phyloP scores from a whole-genome alignment of 192 early-diverging fungal species.

The Cladochytrium replicatum region DNA sequence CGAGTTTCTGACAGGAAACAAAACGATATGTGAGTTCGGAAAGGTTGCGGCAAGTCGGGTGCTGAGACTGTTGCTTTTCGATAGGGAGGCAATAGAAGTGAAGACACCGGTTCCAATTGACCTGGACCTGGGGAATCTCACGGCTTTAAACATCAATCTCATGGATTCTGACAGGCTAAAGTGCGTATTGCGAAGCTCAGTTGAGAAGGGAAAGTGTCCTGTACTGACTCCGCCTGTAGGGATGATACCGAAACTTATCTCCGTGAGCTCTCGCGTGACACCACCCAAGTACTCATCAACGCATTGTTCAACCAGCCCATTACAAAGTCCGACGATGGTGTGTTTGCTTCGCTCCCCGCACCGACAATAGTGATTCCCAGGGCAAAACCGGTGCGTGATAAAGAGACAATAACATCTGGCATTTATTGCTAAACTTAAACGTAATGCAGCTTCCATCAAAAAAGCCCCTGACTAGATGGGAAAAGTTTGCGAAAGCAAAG shows the following conservation, averaged over 20 bases:
- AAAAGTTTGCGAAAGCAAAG: constrained; percentile 95
- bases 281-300: constrained; percentile 78
- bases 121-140: constrained; percentile 77
- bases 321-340: constrained; percentile 53
- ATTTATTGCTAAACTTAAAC: neutral
- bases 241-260: constrained; percentile 11
- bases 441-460: constrained; percentile 61
- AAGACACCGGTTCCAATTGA: too few species aligned
- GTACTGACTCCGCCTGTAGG: constrained; percentile 8
- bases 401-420: neutral
- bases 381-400: constrained; percentile 62
- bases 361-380: constrained; percentile 62
- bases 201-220: neutral
- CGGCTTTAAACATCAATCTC: constrained; percentile 72
- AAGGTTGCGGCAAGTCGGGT: too few species aligned
- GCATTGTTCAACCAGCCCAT: constrained; percentile 75
- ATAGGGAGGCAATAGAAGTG: too few species aligned
- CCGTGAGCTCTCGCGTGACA: constrained; percentile 58
- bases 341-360: constrained; percentile 69
- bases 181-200: constrained; percentile 28
- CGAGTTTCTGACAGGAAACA: too few species aligned
- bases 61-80: too few species aligned
- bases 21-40: too few species aligned
- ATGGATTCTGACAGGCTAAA: constrained; percentile 47
- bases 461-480: constrained; percentile 90